Conservation (phyloP, 176 grass and related monocot genomes). For the Coix lacrymajobi region DNA sequence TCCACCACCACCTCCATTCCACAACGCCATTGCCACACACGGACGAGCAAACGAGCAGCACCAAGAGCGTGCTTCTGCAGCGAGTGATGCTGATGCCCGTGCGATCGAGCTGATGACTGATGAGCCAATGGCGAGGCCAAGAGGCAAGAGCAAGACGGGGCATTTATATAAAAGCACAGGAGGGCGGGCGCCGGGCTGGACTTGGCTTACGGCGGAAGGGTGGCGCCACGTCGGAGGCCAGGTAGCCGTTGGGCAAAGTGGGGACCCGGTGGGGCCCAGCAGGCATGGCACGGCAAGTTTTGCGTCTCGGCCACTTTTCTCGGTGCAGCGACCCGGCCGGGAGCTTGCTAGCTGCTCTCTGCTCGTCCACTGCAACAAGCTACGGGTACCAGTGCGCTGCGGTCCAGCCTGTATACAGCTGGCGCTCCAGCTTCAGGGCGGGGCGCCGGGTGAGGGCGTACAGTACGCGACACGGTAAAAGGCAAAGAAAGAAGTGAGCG, state of each 20-base stretch:
- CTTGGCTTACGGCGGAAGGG: constrained; percentile 5
- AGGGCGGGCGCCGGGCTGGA: too few relatives aligned
- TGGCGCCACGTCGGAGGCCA: constrained; percentile 26
- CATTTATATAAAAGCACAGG: too few relatives aligned
- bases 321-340: background rate
- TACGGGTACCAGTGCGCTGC: background rate
- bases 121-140: background rate
- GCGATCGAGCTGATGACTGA: background rate
- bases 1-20: background rate
- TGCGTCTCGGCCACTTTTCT: background rate
- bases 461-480: constrained; percentile 39
- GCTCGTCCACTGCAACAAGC: background rate
- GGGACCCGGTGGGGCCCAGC: background rate
- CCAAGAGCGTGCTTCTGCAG: too few relatives aligned
- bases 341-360: background rate
- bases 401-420: constrained; percentile 23
- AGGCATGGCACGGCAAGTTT: background rate
- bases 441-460: too few relatives aligned
- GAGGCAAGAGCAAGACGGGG: too few relatives aligned
- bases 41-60: too few relatives aligned
- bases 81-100: too few relatives aligned
- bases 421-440: background rate
- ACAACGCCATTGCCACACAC: background rate
- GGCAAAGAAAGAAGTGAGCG: background rate
- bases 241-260: constrained; percentile 19